A percentile compares a stretch with the other conserved stretches of the same genome.
phyloP scores from a whole-genome alignment of 2,329 filamentous ascomycete genomes.

The Pseudopithomyces maydicus region DNA sequence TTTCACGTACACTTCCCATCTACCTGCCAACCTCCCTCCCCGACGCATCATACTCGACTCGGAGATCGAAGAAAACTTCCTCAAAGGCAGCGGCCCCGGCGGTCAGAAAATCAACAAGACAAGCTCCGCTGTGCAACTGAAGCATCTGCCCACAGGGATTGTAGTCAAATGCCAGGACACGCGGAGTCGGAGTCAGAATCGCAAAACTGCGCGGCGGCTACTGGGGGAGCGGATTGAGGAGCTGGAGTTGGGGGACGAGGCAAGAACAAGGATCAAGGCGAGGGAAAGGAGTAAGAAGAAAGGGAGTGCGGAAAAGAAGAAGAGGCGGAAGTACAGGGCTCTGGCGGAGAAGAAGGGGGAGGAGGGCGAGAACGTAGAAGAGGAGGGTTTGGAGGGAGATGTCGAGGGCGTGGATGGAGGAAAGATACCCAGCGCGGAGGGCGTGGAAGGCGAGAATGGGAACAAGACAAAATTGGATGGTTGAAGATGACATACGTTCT shows the following conservation, averaged over 20 bases:
- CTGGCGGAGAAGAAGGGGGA: conserved; percentile 57
- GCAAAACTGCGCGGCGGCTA: conserved; percentile 79
- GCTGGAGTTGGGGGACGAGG: conserved; percentile 71
- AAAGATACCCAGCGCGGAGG: background rate
- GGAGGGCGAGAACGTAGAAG: conserved; percentile 55
- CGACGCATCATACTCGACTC: conserved; percentile 75
- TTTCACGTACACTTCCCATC: conserved; percentile 21
- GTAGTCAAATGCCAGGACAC: conserved; percentile 95
- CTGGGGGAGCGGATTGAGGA: conserved; percentile 80
- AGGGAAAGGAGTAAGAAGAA: conserved; percentile 70
- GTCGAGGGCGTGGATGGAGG: conserved; percentile 8
- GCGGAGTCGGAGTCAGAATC: conserved; percentile 83
- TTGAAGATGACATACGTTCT: background rate
- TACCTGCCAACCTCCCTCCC: conserved; percentile 60
- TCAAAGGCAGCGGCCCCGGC: conserved; percentile 90
- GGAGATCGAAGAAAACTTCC: conserved; percentile 82
- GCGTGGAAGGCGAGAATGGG: background rate
- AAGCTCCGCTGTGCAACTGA: conserved; percentile 89
- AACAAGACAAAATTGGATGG: background rate
- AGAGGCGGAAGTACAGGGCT: conserved; percentile 75
- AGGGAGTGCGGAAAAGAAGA: conserved; percentile 81
- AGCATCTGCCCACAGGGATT: conserved; percentile 85
- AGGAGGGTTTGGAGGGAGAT: conserved; percentile 17
- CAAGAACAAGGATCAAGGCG: conserved; percentile 68
- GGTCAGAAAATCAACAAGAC: conserved; percentile 99